A percentile compares a stretch with the other conserved stretches of the same genome.
phyloP scores from a whole-genome alignment of 2,329 filamentous ascomycete genomes.

The Calonectria ilicicola region DNA sequence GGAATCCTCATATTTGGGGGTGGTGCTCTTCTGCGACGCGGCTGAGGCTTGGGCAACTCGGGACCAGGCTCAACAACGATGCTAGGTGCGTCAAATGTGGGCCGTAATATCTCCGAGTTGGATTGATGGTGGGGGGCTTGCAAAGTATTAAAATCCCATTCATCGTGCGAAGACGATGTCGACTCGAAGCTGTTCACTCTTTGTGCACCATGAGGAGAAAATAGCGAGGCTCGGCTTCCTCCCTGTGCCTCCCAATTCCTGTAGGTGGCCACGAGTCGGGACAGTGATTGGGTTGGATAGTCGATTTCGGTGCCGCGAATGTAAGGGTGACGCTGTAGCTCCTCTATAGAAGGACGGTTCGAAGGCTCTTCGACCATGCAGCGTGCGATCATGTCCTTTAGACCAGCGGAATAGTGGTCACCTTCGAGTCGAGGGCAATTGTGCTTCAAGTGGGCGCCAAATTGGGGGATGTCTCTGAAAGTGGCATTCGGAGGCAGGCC shows the following conservation, averaged over 20 bases:
- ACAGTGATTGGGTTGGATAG: constrained; percentile 74
- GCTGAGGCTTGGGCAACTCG: constrained; percentile 64
- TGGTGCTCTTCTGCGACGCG: constrained; percentile 67
- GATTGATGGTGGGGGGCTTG: constrained; percentile 69
- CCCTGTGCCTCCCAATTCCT: constrained; percentile 81
- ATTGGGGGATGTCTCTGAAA: constrained; percentile 61
- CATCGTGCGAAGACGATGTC: constrained; percentile 63
- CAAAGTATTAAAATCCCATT: constrained; percentile 77
- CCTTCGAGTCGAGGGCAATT: constrained; percentile 78
- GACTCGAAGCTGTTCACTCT: constrained; percentile 59
- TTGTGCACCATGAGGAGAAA: constrained; percentile 70
- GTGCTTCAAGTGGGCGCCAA: constrained; percentile 68
- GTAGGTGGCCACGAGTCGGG: constrained; percentile 77
- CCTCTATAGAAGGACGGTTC: constrained; percentile 75
- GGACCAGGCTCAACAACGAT: constrained; percentile 65
- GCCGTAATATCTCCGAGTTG: constrained; percentile 64
- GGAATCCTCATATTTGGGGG: constrained; percentile 65
- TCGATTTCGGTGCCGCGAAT: constrained; percentile 70
- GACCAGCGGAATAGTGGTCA: constrained; percentile 74
- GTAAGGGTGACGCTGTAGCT: constrained; percentile 77
- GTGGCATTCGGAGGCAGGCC: constrained; percentile 78
- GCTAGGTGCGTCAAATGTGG: constrained; percentile 72
- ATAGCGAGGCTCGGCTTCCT: constrained; percentile 75
- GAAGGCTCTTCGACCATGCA: constrained; percentile 77
- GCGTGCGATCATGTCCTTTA: constrained; percentile 80